These are phyloP conservation scores for Delonix regia DNA, from an alignment of 306 rosid genomes.

Conservation along the genomic window DNA sequence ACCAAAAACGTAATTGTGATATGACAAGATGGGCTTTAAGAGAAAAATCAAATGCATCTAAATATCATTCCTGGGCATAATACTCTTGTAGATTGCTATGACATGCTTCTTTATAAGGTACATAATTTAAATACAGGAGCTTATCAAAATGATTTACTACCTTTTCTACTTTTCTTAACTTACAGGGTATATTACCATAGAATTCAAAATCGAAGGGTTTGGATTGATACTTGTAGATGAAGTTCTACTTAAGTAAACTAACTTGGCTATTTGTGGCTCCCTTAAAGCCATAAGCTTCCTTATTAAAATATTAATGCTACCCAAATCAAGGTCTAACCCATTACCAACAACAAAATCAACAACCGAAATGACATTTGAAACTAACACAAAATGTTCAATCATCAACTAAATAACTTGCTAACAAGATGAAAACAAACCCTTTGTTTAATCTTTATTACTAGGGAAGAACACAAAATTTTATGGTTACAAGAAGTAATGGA, in stretches of 20 bases:
- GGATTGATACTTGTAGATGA: slow-evolving; percentile 30
- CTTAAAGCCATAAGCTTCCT: slow-evolving; percentile 43
- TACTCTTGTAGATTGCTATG: slow-evolving; percentile 35
- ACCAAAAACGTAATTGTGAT: slow-evolving; percentile 33
- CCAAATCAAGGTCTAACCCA: slow-evolving; percentile 47
- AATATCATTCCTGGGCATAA: slow-evolving; percentile 36
- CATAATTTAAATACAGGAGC: slow-evolving; percentile 29
- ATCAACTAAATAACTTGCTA: slow-evolving; percentile 46
- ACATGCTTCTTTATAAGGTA: slow-evolving; percentile 43
- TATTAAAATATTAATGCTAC: slow-evolving; percentile 36
- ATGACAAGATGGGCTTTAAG: slow-evolving; percentile 33
- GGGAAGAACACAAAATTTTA: slow-evolving; percentile 35
- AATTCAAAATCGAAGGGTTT: slow-evolving; percentile 37
- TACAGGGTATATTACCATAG: slow-evolving; percentile 48
- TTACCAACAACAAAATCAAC: slow-evolving; percentile 32
- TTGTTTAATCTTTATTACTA: slow-evolving; percentile 36
- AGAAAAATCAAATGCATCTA: slow-evolving; percentile 45
- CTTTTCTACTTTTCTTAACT: slow-evolving; percentile 48
- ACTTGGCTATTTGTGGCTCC: slow-evolving; percentile 47
- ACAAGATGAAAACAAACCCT: slow-evolving; percentile 39
- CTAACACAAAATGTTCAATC: slow-evolving; percentile 30
- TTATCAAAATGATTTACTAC: slow-evolving; percentile 41
- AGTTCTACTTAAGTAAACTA: slow-evolving; percentile 28
- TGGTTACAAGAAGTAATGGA: slow-evolving; percentile 33
- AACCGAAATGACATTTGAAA: slow-evolving; percentile 39